These are phyloP conservation scores for Tubosaeta brunneosetosa DNA, from an alignment of 768 basidiomycete species.

Conservation along the genomic window DNA sequence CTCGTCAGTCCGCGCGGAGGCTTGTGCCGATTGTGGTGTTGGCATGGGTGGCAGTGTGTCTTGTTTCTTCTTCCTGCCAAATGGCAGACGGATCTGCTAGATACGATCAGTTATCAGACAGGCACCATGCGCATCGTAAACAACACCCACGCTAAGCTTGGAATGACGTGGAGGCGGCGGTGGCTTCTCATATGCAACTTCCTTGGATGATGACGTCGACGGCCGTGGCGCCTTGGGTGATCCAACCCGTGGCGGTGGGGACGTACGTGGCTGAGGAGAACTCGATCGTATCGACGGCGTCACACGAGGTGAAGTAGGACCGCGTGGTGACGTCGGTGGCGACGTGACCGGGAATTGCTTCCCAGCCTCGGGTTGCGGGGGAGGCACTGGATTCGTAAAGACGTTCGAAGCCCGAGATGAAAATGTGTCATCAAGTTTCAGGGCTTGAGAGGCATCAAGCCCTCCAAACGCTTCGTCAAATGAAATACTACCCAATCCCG, in stretches of 20 bases:
- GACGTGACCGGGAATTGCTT: constrained; percentile 39
- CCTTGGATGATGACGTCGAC: constrained; percentile 56
- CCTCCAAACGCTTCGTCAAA: constrained; percentile 59
- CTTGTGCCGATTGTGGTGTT: constrained; percentile 29
- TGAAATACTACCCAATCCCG: constrained; percentile 25
- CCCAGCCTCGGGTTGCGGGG: constrained; percentile 13
- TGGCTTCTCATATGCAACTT: constrained; percentile 49
- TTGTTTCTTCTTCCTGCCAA: constrained; percentile 70
- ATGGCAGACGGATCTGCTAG: constrained; percentile 65
- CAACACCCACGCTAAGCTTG: constrained; percentile 66
- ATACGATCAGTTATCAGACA: constrained; percentile 8
- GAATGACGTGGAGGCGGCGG: constrained; percentile 54
- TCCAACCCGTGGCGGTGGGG: constrained; percentile 46
- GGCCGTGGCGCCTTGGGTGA: constrained; percentile 55
- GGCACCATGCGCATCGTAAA: background rate
- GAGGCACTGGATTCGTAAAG: constrained; percentile 17
- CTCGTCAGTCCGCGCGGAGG: constrained; percentile 45
- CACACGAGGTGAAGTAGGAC: constrained; percentile 27
- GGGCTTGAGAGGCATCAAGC: constrained; percentile 33
- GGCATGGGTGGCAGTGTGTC: constrained; percentile 44
- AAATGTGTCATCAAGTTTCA: constrained; percentile 40
- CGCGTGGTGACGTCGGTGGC: constrained; percentile 38
- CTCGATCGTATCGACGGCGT: constrained; percentile 26
- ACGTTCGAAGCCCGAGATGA: constrained; percentile 33
- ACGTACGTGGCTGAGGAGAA: constrained; percentile 43